Conservation (phyloP, 306 rosid genomes). For the Crataegus laevigata region DNA sequence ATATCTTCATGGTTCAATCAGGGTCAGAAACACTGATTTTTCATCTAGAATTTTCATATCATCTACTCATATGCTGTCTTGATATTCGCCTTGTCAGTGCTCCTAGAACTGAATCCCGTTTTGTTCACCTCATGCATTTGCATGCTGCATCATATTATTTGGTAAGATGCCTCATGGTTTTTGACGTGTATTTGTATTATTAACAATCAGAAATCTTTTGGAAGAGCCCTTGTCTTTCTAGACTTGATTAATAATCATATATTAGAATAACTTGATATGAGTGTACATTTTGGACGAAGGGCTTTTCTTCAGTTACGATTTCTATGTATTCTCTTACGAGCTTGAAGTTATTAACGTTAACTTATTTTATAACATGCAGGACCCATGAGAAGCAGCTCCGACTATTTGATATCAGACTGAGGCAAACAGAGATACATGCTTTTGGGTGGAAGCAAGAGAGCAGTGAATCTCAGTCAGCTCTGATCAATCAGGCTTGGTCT, state of each 20-base stretch:
- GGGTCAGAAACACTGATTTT: conserved; percentile 41
- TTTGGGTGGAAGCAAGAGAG: conserved; percentile 99
- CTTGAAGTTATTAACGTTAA: not conserved
- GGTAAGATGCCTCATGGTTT: not conserved
- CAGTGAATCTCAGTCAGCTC: conserved; percentile 95
- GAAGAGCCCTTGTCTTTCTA: not conserved
- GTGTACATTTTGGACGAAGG: not conserved
- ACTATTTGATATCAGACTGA: conserved; percentile 69
- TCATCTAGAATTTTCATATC: conserved; percentile 1
- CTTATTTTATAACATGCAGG: conserved; percentile 33
- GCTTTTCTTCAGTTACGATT: not conserved
- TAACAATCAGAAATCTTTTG: not conserved
- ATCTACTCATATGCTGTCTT: not conserved
- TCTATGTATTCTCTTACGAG: conserved; percentile 1
- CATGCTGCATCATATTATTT: not conserved
- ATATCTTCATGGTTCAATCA: conserved; percentile 83
- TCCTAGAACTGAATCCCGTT: not conserved
- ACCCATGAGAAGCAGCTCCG: conserved; percentile 88
- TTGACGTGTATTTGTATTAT: not conserved
- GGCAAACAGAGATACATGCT: conserved; percentile 76
- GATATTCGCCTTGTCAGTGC: not conserved
- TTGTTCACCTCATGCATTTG: not conserved
- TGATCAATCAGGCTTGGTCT: conserved; percentile 96
- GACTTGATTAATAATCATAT: not conserved
- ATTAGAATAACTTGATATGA: not conserved